These are phyloP conservation scores for Tetradesmus obliquus DNA, from an alignment of 139 green algal genomes.

Conservation along the genomic window DNA sequence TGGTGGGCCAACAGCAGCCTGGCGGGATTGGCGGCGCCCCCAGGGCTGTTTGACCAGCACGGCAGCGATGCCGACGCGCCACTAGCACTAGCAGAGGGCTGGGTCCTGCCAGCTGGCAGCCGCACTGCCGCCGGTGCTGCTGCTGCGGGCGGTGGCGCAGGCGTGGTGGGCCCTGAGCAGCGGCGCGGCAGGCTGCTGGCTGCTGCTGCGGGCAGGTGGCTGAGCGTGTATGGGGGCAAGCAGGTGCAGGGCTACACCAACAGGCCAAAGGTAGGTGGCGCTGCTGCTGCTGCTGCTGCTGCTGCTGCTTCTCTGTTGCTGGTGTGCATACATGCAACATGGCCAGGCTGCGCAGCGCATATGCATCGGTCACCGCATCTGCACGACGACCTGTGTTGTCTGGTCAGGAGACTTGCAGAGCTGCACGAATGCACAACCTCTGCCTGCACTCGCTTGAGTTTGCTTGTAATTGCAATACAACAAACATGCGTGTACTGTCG, in stretches of 20 bases:
- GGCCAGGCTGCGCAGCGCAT: no score
- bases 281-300: background rate
- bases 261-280: background rate
- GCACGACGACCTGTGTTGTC: no score
- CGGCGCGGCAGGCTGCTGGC: background rate
- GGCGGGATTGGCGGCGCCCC: background rate
- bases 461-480: no score
- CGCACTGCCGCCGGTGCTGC: background rate
- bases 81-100: background rate
- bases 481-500: no score
- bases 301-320: background rate
- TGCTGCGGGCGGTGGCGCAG: background rate
- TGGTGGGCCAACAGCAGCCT: conserved; percentile 13
- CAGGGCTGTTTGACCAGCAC: background rate
- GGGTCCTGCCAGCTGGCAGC: background rate
- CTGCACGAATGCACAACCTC: no score
- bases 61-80: background rate
- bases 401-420: no score
- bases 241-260: background rate
- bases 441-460: no score
- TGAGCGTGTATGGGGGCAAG: background rate
- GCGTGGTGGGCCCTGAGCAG: background rate
- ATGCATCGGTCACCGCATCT: no score
- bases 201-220: background rate
- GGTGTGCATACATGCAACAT: no score